Base-by-base conservation (phyloP, 352 stramenopile species). In the Globisporangium irregulare region DNA sequence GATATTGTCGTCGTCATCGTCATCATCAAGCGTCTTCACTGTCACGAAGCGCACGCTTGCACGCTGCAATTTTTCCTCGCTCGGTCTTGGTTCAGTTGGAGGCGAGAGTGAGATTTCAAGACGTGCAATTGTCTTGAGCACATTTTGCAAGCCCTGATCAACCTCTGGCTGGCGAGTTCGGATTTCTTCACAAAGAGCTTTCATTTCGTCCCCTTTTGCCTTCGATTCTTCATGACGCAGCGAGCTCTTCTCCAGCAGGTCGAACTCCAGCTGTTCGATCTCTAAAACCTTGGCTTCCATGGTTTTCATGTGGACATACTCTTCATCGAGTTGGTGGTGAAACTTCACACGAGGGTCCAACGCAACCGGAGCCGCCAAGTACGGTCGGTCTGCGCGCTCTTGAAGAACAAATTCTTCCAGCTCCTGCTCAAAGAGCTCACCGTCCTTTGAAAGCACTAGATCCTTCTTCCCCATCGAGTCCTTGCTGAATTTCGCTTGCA, bases 211-310 rank as follows among this genome's bases (percentile, higher is more conserved):
- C 8, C 65, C 70, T 62, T 78, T 80, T 14, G 63, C 59, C 20
- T 65, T 73, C 8, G 79, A 78, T 48, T 89, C 80, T 74, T 92
- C 82, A 2, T 84, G 64, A 0, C 84, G 75, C 48, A 80, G 27
- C n/a, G 80, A 41, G 12, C 70, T 89, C 62, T 92, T 92, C 64
- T 92, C 84, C 0, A 92, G 67, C 18, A 92, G 60, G 62, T 89
- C 78, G 53, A 87, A 92, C 67, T 92, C 84, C 2, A 80, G 66
- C 59, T 85, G 81, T 53, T 92, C 84, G 6, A 82, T 71, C 59
- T 69, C 66, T n/a, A 86, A 53, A 57, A 78, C 73, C 15, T 77
- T 67, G 14, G 77, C 64, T 48, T 92, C 84, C 48, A 90, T 69
- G 48, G 74, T 73, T 59, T 86, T 90, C 72, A 87, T 80, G 69